Base-by-base conservation (phyloP, 306 rosid species). In the Cucumis hystrix region DNA sequence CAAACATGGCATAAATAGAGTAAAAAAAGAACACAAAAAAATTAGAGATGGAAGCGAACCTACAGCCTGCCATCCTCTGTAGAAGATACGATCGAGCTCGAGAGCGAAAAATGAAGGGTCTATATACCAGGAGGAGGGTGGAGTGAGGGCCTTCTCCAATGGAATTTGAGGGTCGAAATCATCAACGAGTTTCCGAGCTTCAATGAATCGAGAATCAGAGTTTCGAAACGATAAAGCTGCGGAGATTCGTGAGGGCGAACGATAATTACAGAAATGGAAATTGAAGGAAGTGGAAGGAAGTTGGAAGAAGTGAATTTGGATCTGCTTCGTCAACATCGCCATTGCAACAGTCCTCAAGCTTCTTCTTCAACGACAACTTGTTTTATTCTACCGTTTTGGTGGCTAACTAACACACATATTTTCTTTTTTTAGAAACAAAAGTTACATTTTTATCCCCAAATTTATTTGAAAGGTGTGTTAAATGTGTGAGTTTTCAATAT, bases 61-160 rank as follows among this genome's bases (percentile, higher is more conserved):
- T 63, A 90, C 93, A 64, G 83, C 91, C 82, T 87, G 93, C 98
- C 98, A 94, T 78, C 94, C 96, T 52, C 79, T 81, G 82, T 88
- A 87, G 85, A 91, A 91, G 75, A 94, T 57, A 41, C 93, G 90
- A 49, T 86, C 62, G 79, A 94, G 94, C 81, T 94, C 98, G 47
- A 85, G 86, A 7, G 80, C 73, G 82, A 79, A 82, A 83, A 91
- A 91, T 7, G 91, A 83, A 64, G 90, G 86, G 35, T 88, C 75
- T 1, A 88, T 88, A 77, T 94, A 94, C 98, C 98, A 94, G 52
- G 96, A 90, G 66, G 88, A 78, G 30, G 98, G 98, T 1, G 97
- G 96, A 23, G 98, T 94, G 17, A 88, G 81, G 3, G 98, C 98
- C 84, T 85, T 79, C 78, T 88, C 92, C 37, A 91, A 17, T 4